Conservation (phyloP, 495 filamentous ascomycete species). For the Gamarada debralockiae region DNA sequence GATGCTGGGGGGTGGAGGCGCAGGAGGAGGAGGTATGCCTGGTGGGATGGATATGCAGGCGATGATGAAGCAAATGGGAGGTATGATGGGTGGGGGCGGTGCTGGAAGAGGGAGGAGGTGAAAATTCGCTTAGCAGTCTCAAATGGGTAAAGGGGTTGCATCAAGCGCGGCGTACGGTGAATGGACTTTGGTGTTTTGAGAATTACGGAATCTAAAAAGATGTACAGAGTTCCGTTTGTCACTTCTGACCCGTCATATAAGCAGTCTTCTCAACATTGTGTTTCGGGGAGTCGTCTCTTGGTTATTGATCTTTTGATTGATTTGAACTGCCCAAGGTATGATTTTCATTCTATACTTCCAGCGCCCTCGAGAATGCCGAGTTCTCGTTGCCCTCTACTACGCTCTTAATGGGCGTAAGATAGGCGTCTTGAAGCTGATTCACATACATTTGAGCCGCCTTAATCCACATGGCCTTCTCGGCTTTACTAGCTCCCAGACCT, state of each 20-base stretch:
- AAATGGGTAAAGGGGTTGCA: conserved; percentile 5
- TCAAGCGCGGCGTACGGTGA: conserved; percentile 18
- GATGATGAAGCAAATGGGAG: conserved; percentile 82
- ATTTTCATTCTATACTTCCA: not conserved
- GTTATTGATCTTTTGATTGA: too few relatives aligned
- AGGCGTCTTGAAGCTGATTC: conserved; percentile 39
- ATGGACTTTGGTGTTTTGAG: not conserved
- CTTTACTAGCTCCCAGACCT: conserved; percentile 46
- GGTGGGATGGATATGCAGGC: conserved; percentile 77
- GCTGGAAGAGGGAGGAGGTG: conserved; percentile 26
- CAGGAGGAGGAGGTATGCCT: conserved; percentile 43
- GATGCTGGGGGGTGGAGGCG: conserved; percentile 63
- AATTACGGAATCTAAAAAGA: too few relatives aligned
- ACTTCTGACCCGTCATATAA: too few relatives aligned
- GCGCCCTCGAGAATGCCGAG: conserved; percentile 34
- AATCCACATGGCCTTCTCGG: conserved; percentile 54
- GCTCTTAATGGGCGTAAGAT: conserved; percentile 47
- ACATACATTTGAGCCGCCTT: conserved; percentile 53
- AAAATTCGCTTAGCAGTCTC: not conserved
- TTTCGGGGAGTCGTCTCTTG: too few relatives aligned
- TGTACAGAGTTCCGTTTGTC: too few relatives aligned
- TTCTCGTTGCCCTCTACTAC: conserved; percentile 51
- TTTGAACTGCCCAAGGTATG: too few relatives aligned
- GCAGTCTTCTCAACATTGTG: too few relatives aligned
- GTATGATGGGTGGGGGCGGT: conserved; percentile 58